A percentile compares a stretch with the other conserved stretches of the same genome.
phyloP scores from a whole-genome alignment of 495 filamentous ascomycete species.

The Aspergillus saccharolyticus region DNA sequence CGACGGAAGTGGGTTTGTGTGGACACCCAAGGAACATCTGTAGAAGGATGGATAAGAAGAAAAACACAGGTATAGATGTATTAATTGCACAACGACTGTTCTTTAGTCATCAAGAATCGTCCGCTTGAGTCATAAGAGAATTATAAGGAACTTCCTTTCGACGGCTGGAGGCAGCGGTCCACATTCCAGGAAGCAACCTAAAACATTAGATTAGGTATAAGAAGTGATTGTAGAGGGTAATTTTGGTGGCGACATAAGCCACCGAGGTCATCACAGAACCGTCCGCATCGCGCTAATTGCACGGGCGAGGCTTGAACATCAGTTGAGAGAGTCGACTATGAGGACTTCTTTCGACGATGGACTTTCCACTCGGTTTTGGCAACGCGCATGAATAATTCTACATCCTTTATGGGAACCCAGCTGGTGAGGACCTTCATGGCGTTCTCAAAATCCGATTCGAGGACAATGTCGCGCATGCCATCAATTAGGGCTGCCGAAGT shows the following conservation, averaged over 20 bases:
- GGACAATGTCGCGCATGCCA: constrained; percentile 81
- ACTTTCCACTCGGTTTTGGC: constrained; percentile 87
- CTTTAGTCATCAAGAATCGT: constrained; percentile 16
- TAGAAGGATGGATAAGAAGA: constrained; percentile 8
- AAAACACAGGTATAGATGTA: constrained; percentile 17
- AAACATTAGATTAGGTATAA: neutral
- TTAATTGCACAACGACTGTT: constrained; percentile 9
- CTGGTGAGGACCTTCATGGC: constrained; percentile 96
- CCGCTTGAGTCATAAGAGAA: constrained; percentile 12
- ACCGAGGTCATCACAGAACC: constrained; percentile 7
- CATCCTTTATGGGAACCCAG: constrained; percentile 92
- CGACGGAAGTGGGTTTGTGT: neutral
- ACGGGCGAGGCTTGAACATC: neutral
- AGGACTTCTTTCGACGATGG: constrained; percentile 48
- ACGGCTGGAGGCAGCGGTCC: constrained; percentile 14
- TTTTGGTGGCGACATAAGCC: neutral
- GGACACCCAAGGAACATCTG: constrained; percentile 1
- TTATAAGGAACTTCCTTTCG: neutral
- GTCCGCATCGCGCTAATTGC: neutral
- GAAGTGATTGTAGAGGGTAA: neutral
- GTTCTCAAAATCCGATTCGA: constrained; percentile 95
- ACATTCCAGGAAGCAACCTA: neutral
- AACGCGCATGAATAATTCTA: constrained; percentile 92
- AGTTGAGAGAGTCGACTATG: constrained; percentile 6
- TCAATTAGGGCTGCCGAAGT: constrained; percentile 87